Conservation (phyloP, 345 rosid genomes). For the Erodium maritimum region DNA sequence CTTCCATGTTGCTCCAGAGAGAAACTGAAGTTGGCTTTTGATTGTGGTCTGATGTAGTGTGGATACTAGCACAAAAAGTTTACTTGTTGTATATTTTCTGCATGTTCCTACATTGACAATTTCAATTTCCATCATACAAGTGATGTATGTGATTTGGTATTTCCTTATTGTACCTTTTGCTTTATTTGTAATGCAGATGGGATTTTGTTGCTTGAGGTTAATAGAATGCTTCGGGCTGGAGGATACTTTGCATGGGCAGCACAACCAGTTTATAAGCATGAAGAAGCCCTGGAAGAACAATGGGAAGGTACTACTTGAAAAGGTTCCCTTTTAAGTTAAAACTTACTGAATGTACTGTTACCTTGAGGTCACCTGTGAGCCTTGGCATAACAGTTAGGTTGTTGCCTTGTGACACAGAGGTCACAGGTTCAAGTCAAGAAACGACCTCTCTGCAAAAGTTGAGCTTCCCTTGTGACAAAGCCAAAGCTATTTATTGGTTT, state of each 20-base stretch:
- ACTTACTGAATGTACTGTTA: too few species aligned
- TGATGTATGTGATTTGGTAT: background rate
- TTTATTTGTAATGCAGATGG: constrained; percentile 52
- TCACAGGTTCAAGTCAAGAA: too few species aligned
- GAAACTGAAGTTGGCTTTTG: background rate
- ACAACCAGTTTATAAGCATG: constrained; percentile 97
- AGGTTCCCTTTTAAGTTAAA: too few species aligned
- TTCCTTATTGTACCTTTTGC: background rate
- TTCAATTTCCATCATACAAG: background rate
- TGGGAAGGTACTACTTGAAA: constrained; percentile 61
- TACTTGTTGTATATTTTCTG: too few species aligned
- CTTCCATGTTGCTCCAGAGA: background rate
- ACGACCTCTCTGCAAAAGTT: too few species aligned
- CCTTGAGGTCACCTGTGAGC: too few species aligned
- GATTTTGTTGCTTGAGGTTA: constrained; percentile 87
- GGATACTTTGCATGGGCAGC: constrained; percentile 87
- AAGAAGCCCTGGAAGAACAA: constrained; percentile 66
- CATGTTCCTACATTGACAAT: too few species aligned
- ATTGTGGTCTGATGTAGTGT: background rate
- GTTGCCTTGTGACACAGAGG: too few species aligned
- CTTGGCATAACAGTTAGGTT: too few species aligned
- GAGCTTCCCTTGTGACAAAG: background rate
- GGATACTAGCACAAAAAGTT: too few species aligned
- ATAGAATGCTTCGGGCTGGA: constrained; percentile 87
- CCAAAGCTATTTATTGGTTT: background rate